Percentiles rank a stretch among this genome's conserved stretches.
Evolutionary conservation across 176 grass and related monocot genomes (phyloP).

Genomic region (Bonia amplexicaulis): DNA sequence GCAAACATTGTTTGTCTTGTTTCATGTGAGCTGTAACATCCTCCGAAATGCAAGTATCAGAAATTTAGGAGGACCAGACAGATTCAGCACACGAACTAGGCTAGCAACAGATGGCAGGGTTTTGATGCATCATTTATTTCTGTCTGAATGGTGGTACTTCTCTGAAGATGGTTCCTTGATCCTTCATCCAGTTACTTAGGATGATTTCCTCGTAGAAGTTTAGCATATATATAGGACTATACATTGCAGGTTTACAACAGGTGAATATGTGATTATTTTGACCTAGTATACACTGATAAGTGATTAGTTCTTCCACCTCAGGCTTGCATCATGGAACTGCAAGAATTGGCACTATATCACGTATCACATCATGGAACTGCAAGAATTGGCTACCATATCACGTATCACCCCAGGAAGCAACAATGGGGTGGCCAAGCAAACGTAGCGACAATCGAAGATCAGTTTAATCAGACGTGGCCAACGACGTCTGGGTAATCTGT

Average conservation of each 20-base stretch:
- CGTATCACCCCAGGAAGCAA: constrained; percentile 4
- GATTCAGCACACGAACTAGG: not conserved
- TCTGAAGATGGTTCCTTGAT: not conserved
- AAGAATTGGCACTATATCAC: not conserved
- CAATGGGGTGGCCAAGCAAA: constrained; percentile 7
- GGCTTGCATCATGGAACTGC: constrained; percentile 15
- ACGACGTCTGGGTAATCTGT: not conserved
- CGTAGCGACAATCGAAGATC: not conserved
- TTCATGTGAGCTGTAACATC: not conserved
- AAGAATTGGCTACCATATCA: not conserved
- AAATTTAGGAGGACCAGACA: not conserved
- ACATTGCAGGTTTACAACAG: constrained; percentile 5
- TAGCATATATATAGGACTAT: not conserved
- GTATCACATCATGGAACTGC: not conserved
- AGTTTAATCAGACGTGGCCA: constrained; percentile 20
- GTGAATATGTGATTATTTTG: constrained; percentile 8
- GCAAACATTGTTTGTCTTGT: not conserved
- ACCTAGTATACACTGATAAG: not conserved
- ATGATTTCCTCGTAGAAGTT: not conserved
- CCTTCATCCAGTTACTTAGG: not conserved
- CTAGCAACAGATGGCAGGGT: not conserved
- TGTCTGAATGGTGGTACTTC: not conserved
- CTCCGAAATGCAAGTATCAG: constrained; percentile 2
- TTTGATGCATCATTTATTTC: constrained; percentile 3
- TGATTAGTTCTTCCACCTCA: not conserved